These are phyloP conservation scores for Cladophialophora bantiana DNA, from an alignment of 2,329 filamentous ascomycete species.

Conservation along the genomic window DNA sequence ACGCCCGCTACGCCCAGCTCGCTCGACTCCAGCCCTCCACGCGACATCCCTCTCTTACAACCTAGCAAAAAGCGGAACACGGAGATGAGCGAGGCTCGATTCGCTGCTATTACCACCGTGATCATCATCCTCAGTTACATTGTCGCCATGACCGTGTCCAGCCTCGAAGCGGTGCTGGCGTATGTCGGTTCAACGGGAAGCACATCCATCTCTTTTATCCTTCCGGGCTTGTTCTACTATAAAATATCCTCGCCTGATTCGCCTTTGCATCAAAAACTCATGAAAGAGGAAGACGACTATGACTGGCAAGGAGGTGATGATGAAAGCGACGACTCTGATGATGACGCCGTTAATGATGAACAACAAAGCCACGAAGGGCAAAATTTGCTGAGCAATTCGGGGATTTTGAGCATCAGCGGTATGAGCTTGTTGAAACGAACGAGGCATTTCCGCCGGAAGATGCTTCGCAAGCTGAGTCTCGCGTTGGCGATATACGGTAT, in stretches of 20 bases:
- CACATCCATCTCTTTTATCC: constrained; percentile 95
- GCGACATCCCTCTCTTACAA: constrained; percentile 51
- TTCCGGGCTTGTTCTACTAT: constrained; percentile 96
- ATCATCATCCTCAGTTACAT: constrained; percentile 87
- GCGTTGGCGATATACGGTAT: constrained; percentile 82
- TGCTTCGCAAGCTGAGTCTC: constrained; percentile 75
- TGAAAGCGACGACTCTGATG: constrained; percentile 38
- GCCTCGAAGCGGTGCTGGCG: constrained; percentile 86
- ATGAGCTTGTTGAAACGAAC: constrained; percentile 50
- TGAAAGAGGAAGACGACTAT: constrained; percentile 86
- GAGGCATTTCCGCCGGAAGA: constrained; percentile 68
- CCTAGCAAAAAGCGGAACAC: constrained; percentile 52
- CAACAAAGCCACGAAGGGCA: constrained; percentile 52
- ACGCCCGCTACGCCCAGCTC: constrained; percentile 44
- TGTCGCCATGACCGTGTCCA: constrained; percentile 88
- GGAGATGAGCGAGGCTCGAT: constrained; percentile 83
- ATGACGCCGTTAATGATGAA: constrained; percentile 57
- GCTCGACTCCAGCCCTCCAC: constrained; percentile 48
- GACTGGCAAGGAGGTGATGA: constrained; percentile 61
- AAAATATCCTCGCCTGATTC: constrained; percentile 94
- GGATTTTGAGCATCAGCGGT: constrained; percentile 61
- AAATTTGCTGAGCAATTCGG: constrained; percentile 48
- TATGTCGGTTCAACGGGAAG: constrained; percentile 95
- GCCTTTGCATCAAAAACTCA: constrained; percentile 80
- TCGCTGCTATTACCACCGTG: constrained; percentile 84